Evolutionary conservation across 345 rosid species (phyloP), one percentile per base, ranked within the genome.

Genomic region (Pistacia vera): DNA sequence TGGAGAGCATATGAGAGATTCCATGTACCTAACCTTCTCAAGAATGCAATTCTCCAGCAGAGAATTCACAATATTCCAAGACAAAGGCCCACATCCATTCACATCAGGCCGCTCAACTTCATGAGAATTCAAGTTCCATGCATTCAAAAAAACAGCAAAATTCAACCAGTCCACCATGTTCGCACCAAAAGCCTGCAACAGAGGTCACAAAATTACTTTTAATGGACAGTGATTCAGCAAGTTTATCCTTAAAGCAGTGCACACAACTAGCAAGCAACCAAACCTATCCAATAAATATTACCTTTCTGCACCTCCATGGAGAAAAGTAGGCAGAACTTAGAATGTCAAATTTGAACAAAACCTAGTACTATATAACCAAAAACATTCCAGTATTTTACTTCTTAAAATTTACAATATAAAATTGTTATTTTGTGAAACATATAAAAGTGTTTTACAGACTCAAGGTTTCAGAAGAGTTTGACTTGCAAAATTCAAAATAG

Each of bases 131-230:
- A 92, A 79, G 76, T 87, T 94, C 95, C 90, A 94, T 13, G 97
- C 97, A 49, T 90, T 94, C 72, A 83, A 83, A 82, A 97, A 91
- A 65, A 94, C 94, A 7, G 95, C 86, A 78, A 97, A 86, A 83
- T 88, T 90, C 71, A 97, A 77, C 97, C 99, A 94, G 77, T 90
- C 97, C 57, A 92, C 78, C 65, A 72, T 49, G 16, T 91, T 89
- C 17, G 89, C 84, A 77, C 92, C 92, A 80, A 94, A 88, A 71
- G 80, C 92, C 99, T 92, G 91, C 61, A 55, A 64, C 74, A 84
- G 8, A 72, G 46, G n/a, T 60, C 25, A 41, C 79, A 58, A 56
- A 51, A 55, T 78, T 65, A 75, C 25, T 33, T 63, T 22, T 8
- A 60, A 5, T 11, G 17, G 41, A 28, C 48, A 36, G 71, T 58